phyloP scores from a whole-genome alignment of 768 basidiomycete species.

The Termitomyces sp. region DNA sequence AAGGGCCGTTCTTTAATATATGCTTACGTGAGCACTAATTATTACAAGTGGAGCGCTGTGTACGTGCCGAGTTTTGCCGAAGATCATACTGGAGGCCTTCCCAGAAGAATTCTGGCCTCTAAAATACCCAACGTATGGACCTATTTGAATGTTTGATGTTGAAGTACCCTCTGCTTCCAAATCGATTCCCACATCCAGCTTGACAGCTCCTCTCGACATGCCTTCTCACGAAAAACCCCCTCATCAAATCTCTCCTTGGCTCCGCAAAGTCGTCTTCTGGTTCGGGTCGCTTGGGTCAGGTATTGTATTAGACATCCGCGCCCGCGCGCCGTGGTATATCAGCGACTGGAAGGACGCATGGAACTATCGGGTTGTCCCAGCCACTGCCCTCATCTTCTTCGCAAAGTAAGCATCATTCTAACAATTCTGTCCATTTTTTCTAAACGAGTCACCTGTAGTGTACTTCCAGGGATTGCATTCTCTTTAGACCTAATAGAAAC shows the following conservation, averaged over 20 bases:
- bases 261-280: slow-evolving; percentile 14
- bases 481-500: slow-evolving; percentile 90
- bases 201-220: neutral
- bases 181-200: neutral
- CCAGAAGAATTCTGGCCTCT: neutral
- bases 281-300: slow-evolving; percentile 45
- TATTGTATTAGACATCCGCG: slow-evolving; percentile 62
- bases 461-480: slow-evolving; percentile 90
- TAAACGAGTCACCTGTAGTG: slow-evolving; percentile 30
- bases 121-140: neutral
- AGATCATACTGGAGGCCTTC: neutral
- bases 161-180: neutral
- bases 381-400: slow-evolving; percentile 82
- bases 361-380: slow-evolving; percentile 87
- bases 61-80: neutral
- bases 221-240: neutral
- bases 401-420: slow-evolving; percentile 52
- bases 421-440: neutral
- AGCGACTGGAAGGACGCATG: slow-evolving; percentile 91
- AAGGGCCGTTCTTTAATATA: too few species aligned
- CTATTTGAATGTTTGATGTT: neutral
- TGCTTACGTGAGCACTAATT: neutral
- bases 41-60: too few species aligned
- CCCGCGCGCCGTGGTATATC: slow-evolving; percentile 73
- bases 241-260: neutral